Evolutionary conservation across 352 stramenopile genomes (phyloP).

Genomic region (Pythium periplocum): DNA sequence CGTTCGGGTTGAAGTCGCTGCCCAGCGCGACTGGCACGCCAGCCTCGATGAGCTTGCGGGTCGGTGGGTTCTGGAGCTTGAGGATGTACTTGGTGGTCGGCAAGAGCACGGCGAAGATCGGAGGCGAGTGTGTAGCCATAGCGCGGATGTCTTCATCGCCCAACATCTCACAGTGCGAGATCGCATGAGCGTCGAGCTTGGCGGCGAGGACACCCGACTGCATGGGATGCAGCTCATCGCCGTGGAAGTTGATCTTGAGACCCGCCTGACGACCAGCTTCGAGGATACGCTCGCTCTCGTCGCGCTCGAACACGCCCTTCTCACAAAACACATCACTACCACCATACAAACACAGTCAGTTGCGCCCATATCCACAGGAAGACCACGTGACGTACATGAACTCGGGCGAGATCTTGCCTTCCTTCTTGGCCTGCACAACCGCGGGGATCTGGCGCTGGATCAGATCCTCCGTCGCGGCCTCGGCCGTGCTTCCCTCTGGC

Average conservation of each 20-base stretch:
- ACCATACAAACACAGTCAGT: neutral
- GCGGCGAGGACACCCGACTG: slow-evolving; percentile 59
- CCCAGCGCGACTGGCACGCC: slow-evolving; percentile 69
- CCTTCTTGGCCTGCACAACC: slow-evolving; percentile 54
- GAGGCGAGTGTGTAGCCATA: slow-evolving; percentile 54
- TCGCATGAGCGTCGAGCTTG: slow-evolving; percentile 49
- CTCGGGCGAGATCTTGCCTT: slow-evolving; percentile 68
- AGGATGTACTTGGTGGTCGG: slow-evolving; percentile 84
- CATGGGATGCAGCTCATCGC: slow-evolving; percentile 73
- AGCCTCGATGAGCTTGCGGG: slow-evolving; percentile 63
- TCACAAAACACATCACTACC: slow-evolving; percentile 76
- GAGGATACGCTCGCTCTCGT: slow-evolving; percentile 72
- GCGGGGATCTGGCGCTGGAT: slow-evolving; percentile 71
- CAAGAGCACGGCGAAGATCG: slow-evolving; percentile 70
- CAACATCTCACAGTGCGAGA: slow-evolving; percentile 79
- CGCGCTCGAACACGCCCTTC: slow-evolving; percentile 78
- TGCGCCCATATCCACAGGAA: too few species aligned
- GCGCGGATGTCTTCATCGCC: slow-evolving; percentile 51
- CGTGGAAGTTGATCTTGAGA: slow-evolving; percentile 82
- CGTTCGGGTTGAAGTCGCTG: slow-evolving; percentile 85
- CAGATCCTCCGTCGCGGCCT: slow-evolving; percentile 62
- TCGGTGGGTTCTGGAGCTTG: slow-evolving; percentile 64
- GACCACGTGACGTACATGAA: slow-evolving; percentile 45
- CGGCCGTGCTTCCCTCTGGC: slow-evolving; percentile 61
- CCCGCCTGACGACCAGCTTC: slow-evolving; percentile 53